Base-by-base conservation (phyloP, 2,329 filamentous ascomycete genomes). In the Cladophialophora immunda region DNA sequence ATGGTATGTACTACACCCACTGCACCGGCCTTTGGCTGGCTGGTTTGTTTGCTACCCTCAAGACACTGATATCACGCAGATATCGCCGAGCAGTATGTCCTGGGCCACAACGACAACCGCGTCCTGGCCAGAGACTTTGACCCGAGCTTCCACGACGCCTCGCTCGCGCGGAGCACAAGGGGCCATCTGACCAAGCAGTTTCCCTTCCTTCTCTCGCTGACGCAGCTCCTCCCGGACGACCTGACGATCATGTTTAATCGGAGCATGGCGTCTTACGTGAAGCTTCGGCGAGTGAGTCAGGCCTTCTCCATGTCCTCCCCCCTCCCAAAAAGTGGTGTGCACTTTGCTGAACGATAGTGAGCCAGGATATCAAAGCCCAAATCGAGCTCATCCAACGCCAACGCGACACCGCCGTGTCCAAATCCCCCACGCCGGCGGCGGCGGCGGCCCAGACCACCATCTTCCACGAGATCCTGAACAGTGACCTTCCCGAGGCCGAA, bases 51-150 rank as follows among this genome's bases (percentile, higher is more conserved):
- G n/a, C n/a, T n/a, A n/a, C n/a, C n/a, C n/a, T n/a, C n/a, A n/a
- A n/a, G n/a, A n/a, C n/a, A n/a, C n/a, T n/a, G n/a, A n/a, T n/a
- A n/a, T n/a, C n/a, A n/a, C n/a, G 27, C 25, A 59, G 69, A 71
- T 45, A 57, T 71, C n/a, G 65, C 65, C 22, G 64, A 45, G 25
- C 55, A 68, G 27, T 71, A 70, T 54, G 62, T 58, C 9, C 65
- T 70, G 19, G 69, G 62, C 15, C 60, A 65, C 36, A 64, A 56
- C 41, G 56, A 68, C 19, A 60, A 62, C 29, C 62, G 62, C 60
- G 63, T 69, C 25, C 55, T 66, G 25, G 34, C 60, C 22, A 50
- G 59, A 38, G 65, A 67, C 45, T 65, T 70, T 62, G 68, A 62
- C 15, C 61, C 38, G 5, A 52, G 55, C 32, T 64, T 64, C 22